Base-by-base conservation (phyloP, 495 filamentous ascomycete genomes). In the Clohesyomyces aquaticus region DNA sequence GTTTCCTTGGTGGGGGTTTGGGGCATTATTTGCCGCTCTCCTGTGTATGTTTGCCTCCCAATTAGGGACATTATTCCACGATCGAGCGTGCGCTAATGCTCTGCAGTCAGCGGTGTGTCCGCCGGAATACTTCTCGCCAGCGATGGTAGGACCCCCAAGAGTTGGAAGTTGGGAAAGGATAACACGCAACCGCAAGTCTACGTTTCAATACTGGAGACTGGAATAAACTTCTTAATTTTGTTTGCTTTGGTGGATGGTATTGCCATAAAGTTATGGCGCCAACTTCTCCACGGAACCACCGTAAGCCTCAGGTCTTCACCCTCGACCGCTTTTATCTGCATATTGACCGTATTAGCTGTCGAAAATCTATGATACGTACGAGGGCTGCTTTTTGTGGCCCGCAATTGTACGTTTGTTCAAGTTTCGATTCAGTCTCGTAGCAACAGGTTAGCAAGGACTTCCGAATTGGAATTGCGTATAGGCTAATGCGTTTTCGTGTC, bases 1-100 rank as follows among this genome's bases (percentile, higher is more conserved):
- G 21, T 63, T 68, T 60, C 65, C 65, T 1, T 63, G 59, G 65
- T 55, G 19, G 23, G 65, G 65, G 11, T 48, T 68, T 48, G 59
- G 54, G n/a, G 53, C 65, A 19, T 23, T 68, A n/a, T 46, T 63
- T 22, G 4, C 16, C 9, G 38, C 63, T 8, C 28, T 68, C 23
- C 12, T 59, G 41, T 48, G 65, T 68, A 55, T 32, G 65, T 54
- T n/a, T n/a, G 35, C 9, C 35, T 41, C 9, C 35, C 35, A 23
- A 26, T 21, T 18, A 43, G 16, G 21, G 3, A 41, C 18, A 10
- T 16, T 42, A 1, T 10, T 1, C 14, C 10, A 32, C 8, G n/a
- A 8, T 51, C 21, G 16, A 19, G n/a, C n/a, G n/a, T n/a, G n/a
- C n/a, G n/a, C 63, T 56, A 48, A 65, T 32, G 21, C n/a, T 1